Conservation (phyloP, 1,284 basidiomycete species). For the Sparassis latifolia region DNA sequence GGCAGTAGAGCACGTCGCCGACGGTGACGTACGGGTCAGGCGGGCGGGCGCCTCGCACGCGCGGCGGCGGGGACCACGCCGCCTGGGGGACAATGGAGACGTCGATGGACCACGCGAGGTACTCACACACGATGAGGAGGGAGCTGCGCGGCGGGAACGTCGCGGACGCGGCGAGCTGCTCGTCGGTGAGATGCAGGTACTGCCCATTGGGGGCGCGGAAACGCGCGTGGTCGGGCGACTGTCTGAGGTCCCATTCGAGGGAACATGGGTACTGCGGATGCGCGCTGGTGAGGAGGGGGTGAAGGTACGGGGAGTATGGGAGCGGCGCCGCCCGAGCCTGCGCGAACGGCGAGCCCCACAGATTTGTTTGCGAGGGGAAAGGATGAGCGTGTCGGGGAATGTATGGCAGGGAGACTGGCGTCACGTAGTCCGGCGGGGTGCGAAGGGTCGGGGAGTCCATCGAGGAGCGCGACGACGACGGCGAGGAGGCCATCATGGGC, state of each 20-base stretch:
- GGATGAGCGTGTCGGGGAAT: no score
- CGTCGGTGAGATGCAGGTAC: not conserved
- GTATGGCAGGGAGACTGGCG: no score
- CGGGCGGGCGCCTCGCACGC: not conserved
- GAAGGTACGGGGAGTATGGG: not conserved
- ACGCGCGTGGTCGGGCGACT: not conserved
- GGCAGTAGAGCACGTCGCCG: conserved; percentile 10
- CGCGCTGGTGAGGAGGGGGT: not conserved
- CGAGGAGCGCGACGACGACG: no score
- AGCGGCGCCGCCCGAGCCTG: no score
- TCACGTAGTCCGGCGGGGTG: no score
- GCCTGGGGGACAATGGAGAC: not conserved
- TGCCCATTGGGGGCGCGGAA: not conserved
- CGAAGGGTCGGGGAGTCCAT: no score
- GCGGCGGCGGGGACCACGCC: not conserved
- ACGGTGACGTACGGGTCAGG: conserved; percentile 5
- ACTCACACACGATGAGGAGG: conserved; percentile 7
- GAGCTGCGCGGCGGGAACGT: conserved; percentile 7
- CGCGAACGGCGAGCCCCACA: no score
- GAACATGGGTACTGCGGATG: not conserved
- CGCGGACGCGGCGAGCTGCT: conserved; percentile 6
- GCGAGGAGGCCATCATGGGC: no score
- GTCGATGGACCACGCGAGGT: conserved; percentile 9
- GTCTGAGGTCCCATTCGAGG: not conserved
- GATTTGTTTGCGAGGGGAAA: no score